Conservation (phyloP, 768 basidiomycete genomes). For the Boletus huronensis region DNA sequence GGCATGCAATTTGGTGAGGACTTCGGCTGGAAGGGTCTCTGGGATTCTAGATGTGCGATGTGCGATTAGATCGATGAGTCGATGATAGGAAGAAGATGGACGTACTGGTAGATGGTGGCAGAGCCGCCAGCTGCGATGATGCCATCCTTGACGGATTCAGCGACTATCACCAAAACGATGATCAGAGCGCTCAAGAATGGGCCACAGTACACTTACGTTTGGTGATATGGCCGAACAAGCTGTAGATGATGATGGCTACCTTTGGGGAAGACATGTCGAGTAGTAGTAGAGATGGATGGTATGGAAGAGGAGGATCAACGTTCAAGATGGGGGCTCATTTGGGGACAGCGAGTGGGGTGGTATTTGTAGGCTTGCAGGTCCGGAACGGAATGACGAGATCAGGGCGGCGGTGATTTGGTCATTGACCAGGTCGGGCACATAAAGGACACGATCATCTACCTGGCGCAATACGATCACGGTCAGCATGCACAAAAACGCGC, state of each 20-base stretch:
- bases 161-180: slow-evolving; percentile 44
- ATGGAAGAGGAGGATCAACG: background rate
- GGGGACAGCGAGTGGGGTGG: background rate
- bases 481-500: slow-evolving; percentile 10
- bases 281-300: background rate
- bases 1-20: slow-evolving; percentile 67
- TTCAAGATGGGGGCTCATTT: background rate
- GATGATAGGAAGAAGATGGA: background rate
- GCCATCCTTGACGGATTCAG: slow-evolving; percentile 50
- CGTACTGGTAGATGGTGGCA: slow-evolving; percentile 55
- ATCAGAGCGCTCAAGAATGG: background rate
- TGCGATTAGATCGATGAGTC: background rate
- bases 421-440: slow-evolving; percentile 9
- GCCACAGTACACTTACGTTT: slow-evolving; percentile 45
- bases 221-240: slow-evolving; percentile 70
- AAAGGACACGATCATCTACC: slow-evolving; percentile 4
- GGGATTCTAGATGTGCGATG: slow-evolving; percentile 48
- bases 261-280: slow-evolving; percentile 43
- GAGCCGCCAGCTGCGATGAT: slow-evolving; percentile 47
- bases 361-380: slow-evolving; percentile 12
- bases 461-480: background rate
- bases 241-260: slow-evolving; percentile 71
- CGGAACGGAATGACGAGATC: background rate
- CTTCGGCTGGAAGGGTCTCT: slow-evolving; percentile 72
- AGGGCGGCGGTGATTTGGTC: background rate